phyloP scores from a whole-genome alignment of 2,329 filamentous ascomycete genomes.

The Pyrenochaeta sp. region DNA sequence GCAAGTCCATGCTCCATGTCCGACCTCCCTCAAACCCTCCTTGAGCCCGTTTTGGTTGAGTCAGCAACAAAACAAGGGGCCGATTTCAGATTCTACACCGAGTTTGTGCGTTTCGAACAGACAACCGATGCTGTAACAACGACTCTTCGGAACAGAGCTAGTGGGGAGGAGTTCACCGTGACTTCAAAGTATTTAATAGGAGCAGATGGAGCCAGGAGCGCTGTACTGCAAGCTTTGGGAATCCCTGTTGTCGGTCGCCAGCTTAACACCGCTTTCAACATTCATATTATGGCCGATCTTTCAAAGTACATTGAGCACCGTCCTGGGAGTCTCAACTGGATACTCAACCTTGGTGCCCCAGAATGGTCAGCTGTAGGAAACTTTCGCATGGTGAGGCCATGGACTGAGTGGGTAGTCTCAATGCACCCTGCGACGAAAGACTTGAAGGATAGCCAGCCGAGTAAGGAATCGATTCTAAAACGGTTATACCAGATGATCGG shows the following conservation, averaged over 20 bases:
- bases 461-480: conserved; percentile 3
- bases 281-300: conserved; percentile 61
- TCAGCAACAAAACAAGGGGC: conserved; percentile 47
- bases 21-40: conserved; percentile 53
- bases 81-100: conserved; percentile 51
- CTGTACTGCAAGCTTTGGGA: conserved; percentile 55
- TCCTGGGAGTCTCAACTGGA: conserved; percentile 67
- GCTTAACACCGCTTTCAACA: conserved; percentile 59
- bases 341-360: conserved; percentile 64
- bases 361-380: conserved; percentile 29
- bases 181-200: conserved; percentile 66
- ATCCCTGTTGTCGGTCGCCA: conserved; percentile 56
- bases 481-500: conserved; percentile 16
- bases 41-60: conserved; percentile 53
- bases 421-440: conserved; percentile 11
- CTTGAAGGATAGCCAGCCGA: not conserved
- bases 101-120: conserved; percentile 37
- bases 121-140: conserved; percentile 18
- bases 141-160: conserved; percentile 44
- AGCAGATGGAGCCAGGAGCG: conserved; percentile 61
- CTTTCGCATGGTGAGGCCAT: conserved; percentile 67
- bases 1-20: conserved; percentile 52
- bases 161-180: conserved; percentile 53
- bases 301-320: conserved; percentile 58
- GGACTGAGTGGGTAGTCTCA: conserved; percentile 63